Evolutionary conservation across 1,139 yeast genomes (phyloP).

Genomic region (Nadsonia commutata): DNA sequence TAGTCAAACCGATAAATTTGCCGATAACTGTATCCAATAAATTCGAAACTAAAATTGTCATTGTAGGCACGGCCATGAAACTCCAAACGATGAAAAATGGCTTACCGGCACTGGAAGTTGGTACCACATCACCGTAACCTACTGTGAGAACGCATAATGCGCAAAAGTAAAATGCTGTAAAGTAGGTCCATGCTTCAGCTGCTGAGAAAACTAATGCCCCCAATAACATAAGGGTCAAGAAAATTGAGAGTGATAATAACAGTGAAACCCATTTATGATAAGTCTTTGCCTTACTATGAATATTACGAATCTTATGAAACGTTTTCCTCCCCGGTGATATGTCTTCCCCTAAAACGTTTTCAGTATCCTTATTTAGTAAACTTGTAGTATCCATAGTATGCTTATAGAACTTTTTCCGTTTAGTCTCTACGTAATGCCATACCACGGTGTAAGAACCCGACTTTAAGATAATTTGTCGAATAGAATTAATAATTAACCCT

Average conservation of each 20-base stretch:
- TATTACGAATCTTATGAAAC: constrained; percentile 38
- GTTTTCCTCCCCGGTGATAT: constrained; percentile 27
- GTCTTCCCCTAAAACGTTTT: constrained; percentile 5
- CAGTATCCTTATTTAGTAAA: constrained; percentile 1
- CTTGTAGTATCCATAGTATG: constrained; percentile 5
- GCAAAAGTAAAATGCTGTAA: constrained; percentile 56
- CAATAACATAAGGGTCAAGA: constrained; percentile 47
- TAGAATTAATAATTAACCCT: constrained; percentile 59
- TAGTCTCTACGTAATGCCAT: constrained; percentile 13
- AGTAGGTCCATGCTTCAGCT: constrained; percentile 56
- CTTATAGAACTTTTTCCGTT: constrained; percentile 10
- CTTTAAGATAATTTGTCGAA: constrained; percentile 46
- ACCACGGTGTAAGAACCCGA: constrained; percentile 41
- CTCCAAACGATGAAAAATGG: constrained; percentile 71
- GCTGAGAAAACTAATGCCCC: constrained; percentile 51
- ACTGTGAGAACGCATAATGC: constrained; percentile 62
- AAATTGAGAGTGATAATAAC: constrained; percentile 29
- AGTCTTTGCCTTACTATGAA: constrained; percentile 28
- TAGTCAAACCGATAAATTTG: constrained; percentile 4
- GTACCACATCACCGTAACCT: constrained; percentile 72
- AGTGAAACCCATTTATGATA: constrained; percentile 25
- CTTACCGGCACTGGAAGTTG: constrained; percentile 47
- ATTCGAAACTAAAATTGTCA: constrained; percentile 67
- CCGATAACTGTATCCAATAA: constrained; percentile 47
- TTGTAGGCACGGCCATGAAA: constrained; percentile 65